A percentile compares a stretch with the other conserved stretches of the same genome.
phyloP scores from a whole-genome alignment of 129 eudicot genomes.

The Daucus carota region DH1_v3.0 NC_030384.2:36826501-36827000 shows the following conservation, averaged over 20 bases:
- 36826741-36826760: constrained; percentile 86
- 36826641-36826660: not conserved
- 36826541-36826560: constrained; percentile 99
- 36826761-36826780: constrained; percentile 73
- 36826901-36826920: not conserved
- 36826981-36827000: constrained; percentile 99
- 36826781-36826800: constrained; percentile 87
- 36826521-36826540: constrained; percentile 34
- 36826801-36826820: constrained; percentile 97
- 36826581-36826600: constrained; percentile 99
- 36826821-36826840: constrained; percentile 24
- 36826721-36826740: constrained; percentile 90
- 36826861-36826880: not conserved
- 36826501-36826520: no score
- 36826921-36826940: not conserved
- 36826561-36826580: constrained; percentile 95
- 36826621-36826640: not conserved
- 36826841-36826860: constrained; percentile 1
- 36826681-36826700: constrained; percentile 90
- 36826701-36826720: constrained; percentile 96
- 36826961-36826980: constrained; percentile 95
- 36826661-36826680: not conserved
- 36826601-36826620: constrained; percentile 72
- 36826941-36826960: constrained; percentile 44
- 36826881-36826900: not conserved